Evolutionary conservation across 2,329 filamentous ascomycete species (phyloP), one percentile per base, ranked within the genome.

Genomic region (Microcera coccophila): DNA sequence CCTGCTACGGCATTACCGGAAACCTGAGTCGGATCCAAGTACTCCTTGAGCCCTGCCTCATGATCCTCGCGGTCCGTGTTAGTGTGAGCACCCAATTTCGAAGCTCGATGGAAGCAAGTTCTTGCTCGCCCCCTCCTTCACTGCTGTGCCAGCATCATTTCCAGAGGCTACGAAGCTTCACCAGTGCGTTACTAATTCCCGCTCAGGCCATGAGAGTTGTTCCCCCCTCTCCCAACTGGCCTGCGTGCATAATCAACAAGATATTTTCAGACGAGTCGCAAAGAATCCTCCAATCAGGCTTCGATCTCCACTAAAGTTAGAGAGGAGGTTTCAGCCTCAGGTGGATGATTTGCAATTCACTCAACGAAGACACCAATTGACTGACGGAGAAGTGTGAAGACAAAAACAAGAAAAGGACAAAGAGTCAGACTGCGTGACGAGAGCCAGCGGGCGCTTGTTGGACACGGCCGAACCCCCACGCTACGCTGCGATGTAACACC

Each of bases 21-120:
- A n/a, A n/a, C n/a, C n/a, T n/a, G n/a, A n/a, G n/a, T n/a, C n/a
- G n/a, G n/a, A n/a, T n/a, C n/a, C n/a, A n/a, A n/a, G n/a, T n/a
- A n/a, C n/a, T n/a, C n/a, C n/a, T n/a, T n/a, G n/a, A n/a, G n/a
- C n/a, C n/a, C n/a, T n/a, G n/a, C n/a, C n/a, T n/a, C n/a, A n/a
- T n/a, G n/a, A n/a, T n/a, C n/a, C n/a, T n/a, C n/a, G n/a, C n/a
- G n/a, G n/a, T n/a, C n/a, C n/a, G n/a, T n/a, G n/a, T n/a, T n/a
- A n/a, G n/a, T n/a, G n/a, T n/a, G n/a, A n/a, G n/a, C n/a, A n/a
- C n/a, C n/a, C n/a, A n/a, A n/a, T n/a, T n/a, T n/a, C n/a, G 56
- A 59, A 59, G 54, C 54, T 44, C 44, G 42, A 57, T 59, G 42
- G 56, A 59, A 59, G 56, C 54, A 57, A 48, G 50, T 53, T 41